These are phyloP conservation scores for Kwoniella dejecticola DNA, from an alignment of 768 basidiomycete genomes.

Conservation along the genomic window DNA sequence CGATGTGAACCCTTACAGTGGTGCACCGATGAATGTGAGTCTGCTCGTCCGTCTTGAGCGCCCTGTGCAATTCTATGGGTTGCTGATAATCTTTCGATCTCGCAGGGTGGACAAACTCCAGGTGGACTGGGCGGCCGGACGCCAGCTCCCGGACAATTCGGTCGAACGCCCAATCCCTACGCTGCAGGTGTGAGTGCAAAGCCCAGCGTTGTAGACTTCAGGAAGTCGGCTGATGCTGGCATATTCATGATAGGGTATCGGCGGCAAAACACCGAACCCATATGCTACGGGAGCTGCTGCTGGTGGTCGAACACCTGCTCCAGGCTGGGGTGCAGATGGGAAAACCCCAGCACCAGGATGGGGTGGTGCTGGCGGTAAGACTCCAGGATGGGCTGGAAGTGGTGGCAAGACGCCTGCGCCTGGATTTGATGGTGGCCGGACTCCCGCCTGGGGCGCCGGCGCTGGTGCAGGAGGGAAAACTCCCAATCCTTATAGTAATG, in stretches of 20 bases:
- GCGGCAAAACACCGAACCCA: slow-evolving; percentile 63
- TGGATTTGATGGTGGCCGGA: slow-evolving; percentile 36
- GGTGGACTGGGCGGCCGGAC: slow-evolving; percentile 49
- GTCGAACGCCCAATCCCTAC: slow-evolving; percentile 74
- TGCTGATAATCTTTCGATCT: slow-evolving; percentile 13
- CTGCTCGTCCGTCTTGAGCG: background rate
- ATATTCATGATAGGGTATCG: slow-evolving; percentile 18
- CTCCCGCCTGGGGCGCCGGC: slow-evolving; percentile 26
- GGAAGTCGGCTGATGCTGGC: background rate
- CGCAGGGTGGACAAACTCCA: slow-evolving; percentile 41
- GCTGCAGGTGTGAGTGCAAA: slow-evolving; percentile 42
- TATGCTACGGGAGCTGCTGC: slow-evolving; percentile 50
- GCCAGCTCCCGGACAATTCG: slow-evolving; percentile 59
- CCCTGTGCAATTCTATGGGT: too few relatives aligned
- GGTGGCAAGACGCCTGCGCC: slow-evolving; percentile 62
- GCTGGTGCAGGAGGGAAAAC: slow-evolving; percentile 25
- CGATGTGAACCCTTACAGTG: slow-evolving; percentile 45
- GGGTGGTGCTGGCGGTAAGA: slow-evolving; percentile 40
- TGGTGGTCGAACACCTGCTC: slow-evolving; percentile 36
- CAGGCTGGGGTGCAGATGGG: slow-evolving; percentile 37
- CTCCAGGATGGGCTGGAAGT: slow-evolving; percentile 30
- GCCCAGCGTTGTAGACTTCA: background rate
- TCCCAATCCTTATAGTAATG: slow-evolving; percentile 25
- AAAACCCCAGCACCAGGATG: slow-evolving; percentile 45
- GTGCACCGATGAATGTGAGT: slow-evolving; percentile 31